A percentile compares a stretch with the other conserved stretches of the same genome.
Evolutionary conservation across 208 protist genomes (phyloP).

Genomic region (Trypanosoma theileri): DNA sequence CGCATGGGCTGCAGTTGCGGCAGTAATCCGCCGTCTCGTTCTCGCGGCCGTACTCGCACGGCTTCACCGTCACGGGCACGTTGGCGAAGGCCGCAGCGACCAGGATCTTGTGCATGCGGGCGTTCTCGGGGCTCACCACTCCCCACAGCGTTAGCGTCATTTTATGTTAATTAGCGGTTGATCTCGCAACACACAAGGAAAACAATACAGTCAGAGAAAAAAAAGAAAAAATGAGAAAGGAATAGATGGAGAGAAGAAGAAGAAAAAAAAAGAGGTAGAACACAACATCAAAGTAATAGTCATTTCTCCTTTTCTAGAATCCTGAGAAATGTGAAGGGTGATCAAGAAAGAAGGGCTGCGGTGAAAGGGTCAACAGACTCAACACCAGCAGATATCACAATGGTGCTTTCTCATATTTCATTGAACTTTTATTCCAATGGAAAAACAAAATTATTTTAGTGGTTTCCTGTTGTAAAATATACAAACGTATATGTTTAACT

Average conservation of each 20-base stretch:
- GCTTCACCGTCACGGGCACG: constrained; percentile 47
- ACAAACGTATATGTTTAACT: too few relatives aligned
- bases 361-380: too few relatives aligned
- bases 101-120: constrained; percentile 58
- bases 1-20: constrained; percentile 66
- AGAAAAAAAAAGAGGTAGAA: too few relatives aligned
- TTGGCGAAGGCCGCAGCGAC: constrained; percentile 65
- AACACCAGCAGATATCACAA: too few relatives aligned
- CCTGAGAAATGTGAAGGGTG: too few relatives aligned
- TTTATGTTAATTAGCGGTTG: constrained; percentile 13
- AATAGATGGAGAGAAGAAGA: background rate
- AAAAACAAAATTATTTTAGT: too few relatives aligned
- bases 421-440: too few relatives aligned
- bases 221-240: constrained; percentile 10
- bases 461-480: too few relatives aligned
- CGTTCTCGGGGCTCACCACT: constrained; percentile 45
- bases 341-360: too few relatives aligned
- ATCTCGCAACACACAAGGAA: constrained; percentile 12
- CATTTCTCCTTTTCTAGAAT: too few relatives aligned
- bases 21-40: constrained; percentile 65
- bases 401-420: too few relatives aligned
- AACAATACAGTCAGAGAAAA: constrained; percentile 15
- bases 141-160: constrained; percentile 49
- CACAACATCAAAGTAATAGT: too few relatives aligned
- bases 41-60: constrained; percentile 49